Conservation (phyloP, 2,329 filamentous ascomycete species). For the Pseudopithomyces maydicus region DNA sequence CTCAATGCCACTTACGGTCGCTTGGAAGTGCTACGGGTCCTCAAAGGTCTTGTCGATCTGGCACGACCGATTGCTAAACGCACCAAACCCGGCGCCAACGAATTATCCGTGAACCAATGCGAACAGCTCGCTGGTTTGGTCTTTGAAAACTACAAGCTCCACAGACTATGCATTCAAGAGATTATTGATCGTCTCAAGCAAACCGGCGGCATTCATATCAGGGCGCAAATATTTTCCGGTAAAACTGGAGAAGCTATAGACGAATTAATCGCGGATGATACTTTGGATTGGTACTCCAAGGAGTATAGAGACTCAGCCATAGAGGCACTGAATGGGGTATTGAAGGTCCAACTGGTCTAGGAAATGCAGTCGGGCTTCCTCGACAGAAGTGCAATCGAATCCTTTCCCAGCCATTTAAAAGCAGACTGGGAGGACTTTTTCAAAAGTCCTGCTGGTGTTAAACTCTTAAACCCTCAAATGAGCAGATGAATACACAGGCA, state of each 20-base stretch:
- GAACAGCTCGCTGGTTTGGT: neutral
- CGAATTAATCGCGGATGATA: slow-evolving; percentile 24
- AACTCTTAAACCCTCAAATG: neutral
- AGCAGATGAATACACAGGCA: too few species aligned
- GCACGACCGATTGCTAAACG: neutral
- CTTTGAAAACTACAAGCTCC: neutral
- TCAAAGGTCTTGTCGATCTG: neutral
- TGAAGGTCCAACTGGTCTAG: slow-evolving; percentile 42
- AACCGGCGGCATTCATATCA: slow-evolving; percentile 24
- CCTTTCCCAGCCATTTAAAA: neutral
- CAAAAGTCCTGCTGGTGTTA: neutral
- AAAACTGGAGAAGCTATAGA: slow-evolving; percentile 27
- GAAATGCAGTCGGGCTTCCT: neutral
- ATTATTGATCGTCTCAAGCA: slow-evolving; percentile 25
- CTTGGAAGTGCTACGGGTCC: slow-evolving; percentile 1
- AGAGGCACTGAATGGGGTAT: slow-evolving; percentile 36
- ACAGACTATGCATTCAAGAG: neutral
- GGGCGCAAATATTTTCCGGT: slow-evolving; percentile 28
- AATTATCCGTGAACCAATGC: neutral
- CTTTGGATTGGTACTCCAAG: slow-evolving; percentile 29
- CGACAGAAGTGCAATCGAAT: neutral
- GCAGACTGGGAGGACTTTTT: neutral
- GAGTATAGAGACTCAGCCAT: slow-evolving; percentile 40
- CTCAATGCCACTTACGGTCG: neutral
- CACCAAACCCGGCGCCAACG: neutral